A percentile compares a stretch with the other conserved stretches of the same genome.
phyloP scores from a whole-genome alignment of 208 protist genomes.

The Leishmania lainsoni region DNA sequence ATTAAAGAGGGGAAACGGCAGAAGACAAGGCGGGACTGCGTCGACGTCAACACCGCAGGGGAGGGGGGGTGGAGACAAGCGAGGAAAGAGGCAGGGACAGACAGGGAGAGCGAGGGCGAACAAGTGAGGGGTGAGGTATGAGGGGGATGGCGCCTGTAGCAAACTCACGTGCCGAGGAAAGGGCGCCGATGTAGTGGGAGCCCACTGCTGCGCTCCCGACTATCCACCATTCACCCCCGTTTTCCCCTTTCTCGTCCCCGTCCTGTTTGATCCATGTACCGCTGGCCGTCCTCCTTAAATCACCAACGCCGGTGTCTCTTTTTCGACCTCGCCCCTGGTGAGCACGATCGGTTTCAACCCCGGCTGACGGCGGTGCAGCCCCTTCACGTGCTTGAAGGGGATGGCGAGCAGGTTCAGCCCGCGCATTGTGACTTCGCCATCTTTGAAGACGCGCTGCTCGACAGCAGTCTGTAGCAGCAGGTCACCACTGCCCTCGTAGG shows the following conservation, averaged over 20 bases:
- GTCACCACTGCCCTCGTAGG: constrained; percentile 76
- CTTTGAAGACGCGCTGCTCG: constrained; percentile 71
- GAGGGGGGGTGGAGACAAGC: no score
- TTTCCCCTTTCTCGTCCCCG: not conserved
- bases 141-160: not conserved
- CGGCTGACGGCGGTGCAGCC: constrained; percentile 60
- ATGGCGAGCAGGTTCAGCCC: constrained; percentile 62
- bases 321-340: constrained; percentile 14
- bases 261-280: constrained; percentile 1
- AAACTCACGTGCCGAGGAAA: not conserved
- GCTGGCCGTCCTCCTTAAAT: not conserved
- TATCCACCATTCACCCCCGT: not conserved
- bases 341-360: constrained; percentile 41
- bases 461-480: constrained; percentile 66
- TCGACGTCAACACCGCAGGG: no score
- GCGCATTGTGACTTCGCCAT: constrained; percentile 60
- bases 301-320: constrained; percentile 16
- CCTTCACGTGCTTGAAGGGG: constrained; percentile 68
- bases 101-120: not conserved
- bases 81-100: no score
- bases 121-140: not conserved
- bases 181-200: not conserved
- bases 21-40: no score
- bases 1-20: not conserved
- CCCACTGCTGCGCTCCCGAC: not conserved